These are phyloP conservation scores for Ganoderma leucocontextum DNA, from an alignment of 1,284 basidiomycete species.

Conservation along the genomic window DNA sequence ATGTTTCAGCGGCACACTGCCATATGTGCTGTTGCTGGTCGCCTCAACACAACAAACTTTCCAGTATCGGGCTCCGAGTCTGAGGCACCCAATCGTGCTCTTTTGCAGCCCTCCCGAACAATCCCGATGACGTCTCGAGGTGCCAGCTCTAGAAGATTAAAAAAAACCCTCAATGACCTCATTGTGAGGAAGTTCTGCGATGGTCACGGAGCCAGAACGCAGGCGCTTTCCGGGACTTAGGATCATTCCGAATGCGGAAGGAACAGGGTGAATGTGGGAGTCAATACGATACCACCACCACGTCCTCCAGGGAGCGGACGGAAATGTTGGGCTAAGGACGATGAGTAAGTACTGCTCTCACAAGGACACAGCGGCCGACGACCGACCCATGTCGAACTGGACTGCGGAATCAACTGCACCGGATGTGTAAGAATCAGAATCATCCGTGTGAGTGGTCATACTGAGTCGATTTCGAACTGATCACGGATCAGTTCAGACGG, in stretches of 20 bases:
- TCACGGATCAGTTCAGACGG: constrained; percentile 15
- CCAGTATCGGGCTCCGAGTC: background rate
- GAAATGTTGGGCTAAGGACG: background rate
- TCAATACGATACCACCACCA: background rate
- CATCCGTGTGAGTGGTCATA: constrained; percentile 13
- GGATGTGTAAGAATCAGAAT: constrained; percentile 6
- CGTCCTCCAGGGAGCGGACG: background rate
- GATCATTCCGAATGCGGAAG: constrained; percentile 17
- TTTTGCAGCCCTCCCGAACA: constrained; percentile 13
- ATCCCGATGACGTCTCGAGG: constrained; percentile 18
- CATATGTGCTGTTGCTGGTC: background rate
- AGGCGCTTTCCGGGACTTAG: constrained; percentile 2
- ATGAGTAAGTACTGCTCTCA: background rate
- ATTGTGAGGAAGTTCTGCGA: background rate
- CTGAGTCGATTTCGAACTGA: constrained; percentile 17
- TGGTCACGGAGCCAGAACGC: background rate
- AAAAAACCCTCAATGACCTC: background rate
- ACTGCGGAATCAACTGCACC: background rate
- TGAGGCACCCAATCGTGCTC: background rate
- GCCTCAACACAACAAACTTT: background rate
- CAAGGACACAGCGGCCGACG: background rate
- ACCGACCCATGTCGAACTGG: background rate
- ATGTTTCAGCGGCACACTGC: background rate
- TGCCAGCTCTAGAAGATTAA: background rate
- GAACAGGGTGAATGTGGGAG: constrained; percentile 26